Base-by-base conservation (phyloP, 2,329 filamentous ascomycete species). In the Xylogone sp. region DNA sequence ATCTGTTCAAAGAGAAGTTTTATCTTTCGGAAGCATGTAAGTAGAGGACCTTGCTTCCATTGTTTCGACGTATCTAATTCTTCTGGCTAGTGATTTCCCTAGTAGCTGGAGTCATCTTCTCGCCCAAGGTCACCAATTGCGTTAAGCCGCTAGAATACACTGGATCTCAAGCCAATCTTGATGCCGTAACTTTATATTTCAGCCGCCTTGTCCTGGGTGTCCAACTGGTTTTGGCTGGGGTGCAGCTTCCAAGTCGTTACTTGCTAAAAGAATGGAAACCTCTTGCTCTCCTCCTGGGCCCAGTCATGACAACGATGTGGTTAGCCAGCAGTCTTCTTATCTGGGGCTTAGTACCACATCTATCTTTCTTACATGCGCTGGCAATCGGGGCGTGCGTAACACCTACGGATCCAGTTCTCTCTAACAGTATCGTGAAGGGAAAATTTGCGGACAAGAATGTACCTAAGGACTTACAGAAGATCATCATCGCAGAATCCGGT, bases 371-470 rank as follows among this genome's bases (percentile, higher is more conserved):
- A 2, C 87, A 94, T 58, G 88, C 92, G 0, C 75, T 96, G 10
- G 87, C 85, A 16, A 75, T 96, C 10, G 91, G 84, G 1, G 88
- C 91, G 1, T 96, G 91, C 63, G 84, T 97, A n/a, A 94, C 92
- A 2, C 92, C 91, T 0, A 96, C 92, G 0, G 92, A 97, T 62
- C 92, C 92, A 0, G 84, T 96, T 1, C 69, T 96, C 34, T 93
- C 88, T 16, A 93, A 94, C 57, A 88, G 88, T 2, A 96, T 96
- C 52, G 90, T 96, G 44, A 96, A 96, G 72, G 91, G 91, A 27
- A 92, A 89, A 61, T 97, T 96, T 65, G 92, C 92, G 1, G 91
- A 96, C 63, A 87, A 91, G 62, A 94, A 96, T 65, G 86, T 96
- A 18, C 90, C 92, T 0, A 85, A 84, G 52, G 81, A 86, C 22